Base-by-base conservation (phyloP, 2,329 filamentous ascomycete species). In the Coniochaeta sp. region DNA sequence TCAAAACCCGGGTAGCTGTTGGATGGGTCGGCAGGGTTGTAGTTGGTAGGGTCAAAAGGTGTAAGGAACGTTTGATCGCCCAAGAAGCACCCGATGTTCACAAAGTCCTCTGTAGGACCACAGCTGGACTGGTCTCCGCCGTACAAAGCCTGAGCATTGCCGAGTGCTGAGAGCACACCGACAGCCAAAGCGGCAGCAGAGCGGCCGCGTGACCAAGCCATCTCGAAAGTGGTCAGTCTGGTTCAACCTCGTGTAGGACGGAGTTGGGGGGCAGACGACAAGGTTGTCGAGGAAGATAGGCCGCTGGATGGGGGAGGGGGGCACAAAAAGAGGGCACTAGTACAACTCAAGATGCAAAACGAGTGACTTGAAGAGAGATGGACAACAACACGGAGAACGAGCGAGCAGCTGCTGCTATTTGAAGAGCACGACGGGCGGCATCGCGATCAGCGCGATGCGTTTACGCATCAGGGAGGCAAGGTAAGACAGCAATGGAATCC, bases 1-100 rank as follows among this genome's bases (percentile, higher is more conserved):
- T 66, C 62, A 19, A 34, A 71, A 33, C 63, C 55, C 54, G 69
- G 67, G 24, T 64, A 68, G 28, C 61, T 62, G 38, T 56, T 59
- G 3, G 64, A 64, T 2, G 63, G 65, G 33, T 65, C 62, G 12
- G 26, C 17, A 2, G 61, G 61, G 28, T 65, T 56, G 59, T 60
- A 66, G 17, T 40, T 58, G 1, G 40, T 22, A 0, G 64, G 65
- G 6, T 11, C 34, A 55, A 67, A 71, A 1, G 65, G 66, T 9
- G 16, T 43, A 54, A 66, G 69, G n/a, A 62, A 63, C 7, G 24
- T 33, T 16, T 38, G 7, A 28, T 34, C 31, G 54, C 54, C 54
- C 9, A n/a, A 14, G 55, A 61, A 64, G 55, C 63, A 66, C 9
- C 64, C 63, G 11, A 64, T 36, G 24, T 57, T 43, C 38, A 61